Conservation (phyloP, 345 rosid genomes). For the Draba incana region DNA sequence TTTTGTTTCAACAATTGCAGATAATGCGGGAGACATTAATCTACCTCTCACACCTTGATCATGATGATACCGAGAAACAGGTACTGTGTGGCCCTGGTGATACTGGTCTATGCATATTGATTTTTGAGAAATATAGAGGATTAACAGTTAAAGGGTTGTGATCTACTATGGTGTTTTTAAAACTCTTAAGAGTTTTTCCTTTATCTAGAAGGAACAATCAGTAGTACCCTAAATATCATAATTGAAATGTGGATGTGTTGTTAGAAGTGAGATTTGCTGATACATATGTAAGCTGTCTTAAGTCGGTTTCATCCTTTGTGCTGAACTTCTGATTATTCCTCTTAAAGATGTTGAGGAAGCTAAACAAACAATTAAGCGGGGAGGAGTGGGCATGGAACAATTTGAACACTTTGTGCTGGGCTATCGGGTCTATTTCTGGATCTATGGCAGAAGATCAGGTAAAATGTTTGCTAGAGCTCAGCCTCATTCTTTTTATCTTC, state of each 20-base stretch:
- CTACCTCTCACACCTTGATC: constrained; percentile 95
- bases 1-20: constrained; percentile 52
- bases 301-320: constrained; percentile 19
- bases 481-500: constrained; percentile 1
- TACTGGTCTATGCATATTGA: constrained; percentile 14
- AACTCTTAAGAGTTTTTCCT: not conserved
- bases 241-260: not conserved
- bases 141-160: constrained; percentile 15
- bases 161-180: constrained; percentile 10
- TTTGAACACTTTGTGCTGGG: constrained; percentile 97
- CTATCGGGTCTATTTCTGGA: constrained; percentile 98
- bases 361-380: constrained; percentile 90
- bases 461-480: constrained; percentile 23
- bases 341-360: constrained; percentile 90
- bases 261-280: constrained; percentile 6
- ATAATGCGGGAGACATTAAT: constrained; percentile 96
- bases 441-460: constrained; percentile 99
- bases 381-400: constrained; percentile 99
- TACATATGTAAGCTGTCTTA: constrained; percentile 1
- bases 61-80: constrained; percentile 99
- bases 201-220: not conserved
- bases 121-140: constrained; percentile 15
- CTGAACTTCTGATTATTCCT: constrained; percentile 31
- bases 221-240: not conserved
- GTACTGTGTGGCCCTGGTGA: constrained; percentile 45